These are phyloP conservation scores for Wickerhamomyces pijperi DNA, from an alignment of 805 yeast species.

Conservation along the genomic window DNA sequence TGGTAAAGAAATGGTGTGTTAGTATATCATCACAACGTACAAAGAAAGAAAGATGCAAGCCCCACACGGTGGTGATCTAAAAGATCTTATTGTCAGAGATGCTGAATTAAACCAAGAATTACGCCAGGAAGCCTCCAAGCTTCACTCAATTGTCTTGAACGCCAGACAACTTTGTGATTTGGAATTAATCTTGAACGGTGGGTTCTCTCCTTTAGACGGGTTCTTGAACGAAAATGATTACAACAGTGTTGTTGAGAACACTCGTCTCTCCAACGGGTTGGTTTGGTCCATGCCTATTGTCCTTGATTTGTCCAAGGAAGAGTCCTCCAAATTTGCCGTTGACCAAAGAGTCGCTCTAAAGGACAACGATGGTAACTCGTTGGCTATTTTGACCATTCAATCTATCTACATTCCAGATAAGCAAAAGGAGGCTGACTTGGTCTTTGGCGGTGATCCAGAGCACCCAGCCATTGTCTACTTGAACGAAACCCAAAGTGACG, in stretches of 20 bases:
- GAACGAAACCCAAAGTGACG: conserved; percentile 63
- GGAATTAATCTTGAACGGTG: conserved; percentile 87
- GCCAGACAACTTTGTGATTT: conserved; percentile 89
- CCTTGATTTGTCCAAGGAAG: conserved; percentile 53
- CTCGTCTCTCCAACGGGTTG: conserved; percentile 66
- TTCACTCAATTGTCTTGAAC: conserved; percentile 43
- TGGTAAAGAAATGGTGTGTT: too few relatives aligned
- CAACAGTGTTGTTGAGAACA: conserved; percentile 47
- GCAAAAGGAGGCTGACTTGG: conserved; percentile 66
- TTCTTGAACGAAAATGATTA: conserved; percentile 57
- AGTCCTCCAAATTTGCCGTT: conserved; percentile 30
- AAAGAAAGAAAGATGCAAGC: too few relatives aligned
- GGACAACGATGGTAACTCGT: conserved; percentile 69
- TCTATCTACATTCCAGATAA: conserved; percentile 81
- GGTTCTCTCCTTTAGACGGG: conserved; percentile 76
- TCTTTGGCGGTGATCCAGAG: conserved; percentile 93
- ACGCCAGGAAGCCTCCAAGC: conserved; percentile 41
- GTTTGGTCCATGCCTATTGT: conserved; percentile 93
- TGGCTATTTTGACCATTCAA: conserved; percentile 72
- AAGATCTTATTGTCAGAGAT: conserved; percentile 82
- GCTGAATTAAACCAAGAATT: conserved; percentile 44
- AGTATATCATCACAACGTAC: too few relatives aligned
- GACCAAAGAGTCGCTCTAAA: conserved; percentile 62
- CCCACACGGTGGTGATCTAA: conserved; percentile 89
- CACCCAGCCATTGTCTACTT: conserved; percentile 86